A percentile compares a stretch with the other conserved stretches of the same genome.
Evolutionary conservation across 225 moss, liverwort and hornwort species (phyloP).

Genomic region (Bryoerythrophyllum caledonicum): DNA sequence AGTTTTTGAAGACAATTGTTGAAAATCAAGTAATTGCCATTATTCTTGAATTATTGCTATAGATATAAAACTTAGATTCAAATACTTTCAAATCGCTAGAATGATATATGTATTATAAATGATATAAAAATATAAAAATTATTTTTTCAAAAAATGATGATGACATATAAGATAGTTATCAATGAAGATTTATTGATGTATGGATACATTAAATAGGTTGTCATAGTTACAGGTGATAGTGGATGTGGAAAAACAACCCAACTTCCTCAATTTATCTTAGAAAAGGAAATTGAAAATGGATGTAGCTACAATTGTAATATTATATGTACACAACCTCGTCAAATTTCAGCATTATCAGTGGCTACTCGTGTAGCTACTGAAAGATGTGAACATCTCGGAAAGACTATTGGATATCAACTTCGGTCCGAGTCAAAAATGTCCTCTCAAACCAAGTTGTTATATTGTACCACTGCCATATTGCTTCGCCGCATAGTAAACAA

Average conservation of each 20-base stretch:
- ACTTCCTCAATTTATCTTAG: slow-evolving; percentile 79
- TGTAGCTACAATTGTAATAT: slow-evolving; percentile 47
- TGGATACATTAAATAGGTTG: slow-evolving; percentile 37
- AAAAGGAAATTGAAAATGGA: slow-evolving; percentile 60
- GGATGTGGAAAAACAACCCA: slow-evolving; percentile 90
- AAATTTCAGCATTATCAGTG: slow-evolving; percentile 73
- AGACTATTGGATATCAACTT: slow-evolving; percentile 74
- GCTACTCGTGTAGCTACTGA: slow-evolving; percentile 74
- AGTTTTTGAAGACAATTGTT: slow-evolving; percentile 55
- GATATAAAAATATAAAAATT: too few species aligned
- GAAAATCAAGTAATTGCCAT: slow-evolving; percentile 51
- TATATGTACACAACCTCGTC: slow-evolving; percentile 83
- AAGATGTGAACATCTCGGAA: slow-evolving; percentile 72
- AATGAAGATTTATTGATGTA: not conserved
- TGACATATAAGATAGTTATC: too few species aligned
- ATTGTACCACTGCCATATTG: slow-evolving; percentile 72
- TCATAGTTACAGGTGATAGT: slow-evolving; percentile 74
- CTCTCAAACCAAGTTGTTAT: slow-evolving; percentile 64
- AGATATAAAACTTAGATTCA: not conserved
- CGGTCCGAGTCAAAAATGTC: slow-evolving; percentile 61
- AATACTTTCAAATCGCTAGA: too few species aligned
- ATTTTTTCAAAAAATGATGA: too few species aligned
- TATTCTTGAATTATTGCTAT: too few species aligned
- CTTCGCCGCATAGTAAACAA: slow-evolving; percentile 63
- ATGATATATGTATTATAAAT: too few species aligned